Percentiles rank a stretch among this genome's conserved stretches.
Evolutionary conservation across 2,329 filamentous ascomycete species (phyloP).

Genomic region (Claviceps quebecensis): DNA sequence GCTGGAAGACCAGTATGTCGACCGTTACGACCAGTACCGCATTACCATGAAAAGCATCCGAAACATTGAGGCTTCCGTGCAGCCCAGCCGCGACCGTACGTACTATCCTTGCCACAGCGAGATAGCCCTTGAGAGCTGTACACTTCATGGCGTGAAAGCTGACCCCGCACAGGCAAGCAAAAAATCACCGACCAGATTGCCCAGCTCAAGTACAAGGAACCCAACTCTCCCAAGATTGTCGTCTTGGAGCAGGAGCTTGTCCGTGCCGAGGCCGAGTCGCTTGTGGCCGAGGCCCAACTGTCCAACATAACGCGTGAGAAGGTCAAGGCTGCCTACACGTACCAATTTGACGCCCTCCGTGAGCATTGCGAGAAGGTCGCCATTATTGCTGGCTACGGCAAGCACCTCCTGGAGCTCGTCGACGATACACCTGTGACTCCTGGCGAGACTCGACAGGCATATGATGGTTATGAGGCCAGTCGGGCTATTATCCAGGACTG

Average conservation of each 20-base stretch:
- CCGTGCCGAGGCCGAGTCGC: conserved; percentile 94
- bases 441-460: conserved; percentile 87
- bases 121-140: neutral
- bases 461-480: conserved; percentile 95
- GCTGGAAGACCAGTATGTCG: conserved; percentile 94
- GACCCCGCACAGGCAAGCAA: conserved; percentile 61
- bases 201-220: conserved; percentile 98
- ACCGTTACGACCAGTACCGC: conserved; percentile 97
- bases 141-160: neutral
- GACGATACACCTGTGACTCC: conserved; percentile 96
- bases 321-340: conserved; percentile 94
- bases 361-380: conserved; percentile 98
- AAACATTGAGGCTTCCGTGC: conserved; percentile 96
- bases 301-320: conserved; percentile 99
- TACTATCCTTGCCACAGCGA: conserved; percentile 5
- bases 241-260: conserved; percentile 98
- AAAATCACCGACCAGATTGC: conserved; percentile 99
- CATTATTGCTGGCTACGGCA: conserved; percentile 94
- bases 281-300: conserved; percentile 93
- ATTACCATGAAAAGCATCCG: conserved; percentile 98
- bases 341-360: conserved; percentile 93
- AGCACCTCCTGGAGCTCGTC: conserved; percentile 92
- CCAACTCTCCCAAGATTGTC: conserved; percentile 92
- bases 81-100: conserved; percentile 92
- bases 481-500: conserved; percentile 99